Evolutionary conservation across 176 grass and related monocot species (phyloP), one percentile per base, ranked within the genome.

Genomic region (Olyra latifolia): DNA sequence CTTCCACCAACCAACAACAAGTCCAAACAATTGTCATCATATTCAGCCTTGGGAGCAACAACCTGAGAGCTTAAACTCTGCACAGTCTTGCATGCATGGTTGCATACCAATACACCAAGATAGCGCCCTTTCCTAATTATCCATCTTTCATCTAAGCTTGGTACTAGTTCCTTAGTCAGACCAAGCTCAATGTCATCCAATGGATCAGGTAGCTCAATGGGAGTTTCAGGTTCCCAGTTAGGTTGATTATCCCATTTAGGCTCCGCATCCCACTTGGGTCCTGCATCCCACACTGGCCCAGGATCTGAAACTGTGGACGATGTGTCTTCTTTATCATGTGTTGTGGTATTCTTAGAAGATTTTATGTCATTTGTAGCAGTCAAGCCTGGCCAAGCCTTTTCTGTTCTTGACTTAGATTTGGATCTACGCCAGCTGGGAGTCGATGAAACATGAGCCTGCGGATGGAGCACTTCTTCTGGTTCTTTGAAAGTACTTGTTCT

Each of bases 51-150:
- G 28, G 97, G 97, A 42, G 97, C 97, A 88, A 99, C 44, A 61
- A 99, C 91, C 79, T 99, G 97, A 29, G 97, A 99, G 76, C 93
- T 99, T 83, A 99, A 84, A 84, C 93, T 99, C 82, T 99, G 97
- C 66, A 99, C 93, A 3, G 97, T 99, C 83, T 81, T 96, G 84
- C 97, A 99, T 63, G 97, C 96, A 93, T 96, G 97, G 30, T 99
- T 99, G 80, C 97, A 99, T 75, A 99, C 91, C 84, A 99, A 80
- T 40, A 99, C 89, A 91, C 93, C 93, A 60, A 99, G 91, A 87
- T 91, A 96, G 39, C 54, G 28, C 0, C 97, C 97, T 77, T 99
- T 99, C 73, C 85, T 86, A 29, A 93, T 46, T 71, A 86, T 80
- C 97, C 97, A 99, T 79, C 90, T 96, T 84, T 99, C 93, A 85